Percentiles rank a stretch among this genome's conserved stretches.
These are phyloP conservation scores for Globisporangium alternatum DNA, from an alignment of 352 stramenopile species.

Conservation along the genomic window DNA sequence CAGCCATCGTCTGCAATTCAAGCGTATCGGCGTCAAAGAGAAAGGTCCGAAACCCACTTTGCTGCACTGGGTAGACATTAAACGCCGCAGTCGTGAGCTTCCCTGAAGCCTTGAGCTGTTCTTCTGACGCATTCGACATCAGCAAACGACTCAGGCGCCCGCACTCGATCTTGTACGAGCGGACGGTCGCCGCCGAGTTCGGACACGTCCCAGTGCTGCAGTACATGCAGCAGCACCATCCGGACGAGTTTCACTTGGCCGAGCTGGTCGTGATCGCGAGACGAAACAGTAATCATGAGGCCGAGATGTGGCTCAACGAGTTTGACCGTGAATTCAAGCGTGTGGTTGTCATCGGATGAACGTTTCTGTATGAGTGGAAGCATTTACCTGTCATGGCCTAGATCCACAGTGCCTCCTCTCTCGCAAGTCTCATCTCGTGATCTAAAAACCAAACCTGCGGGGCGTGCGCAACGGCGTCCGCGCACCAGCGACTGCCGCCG, in stretches of 20 bases:
- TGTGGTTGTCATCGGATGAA: not conserved
- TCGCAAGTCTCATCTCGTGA: not conserved
- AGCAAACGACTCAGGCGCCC: not conserved
- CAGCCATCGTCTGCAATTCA: not conserved
- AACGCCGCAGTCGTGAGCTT: not conserved
- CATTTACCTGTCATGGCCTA: no score
- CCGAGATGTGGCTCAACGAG: constrained; percentile 1
- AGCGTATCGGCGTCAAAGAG: not conserved
- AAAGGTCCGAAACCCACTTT: not conserved
- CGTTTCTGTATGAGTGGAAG: no score
- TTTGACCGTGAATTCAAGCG: not conserved
- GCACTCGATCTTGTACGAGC: not conserved
- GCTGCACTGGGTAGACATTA: not conserved
- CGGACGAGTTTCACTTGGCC: not conserved
- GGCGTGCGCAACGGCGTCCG: constrained; percentile 60
- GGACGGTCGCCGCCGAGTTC: constrained; percentile 5
- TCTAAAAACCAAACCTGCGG: constrained; percentile 51
- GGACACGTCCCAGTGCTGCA: constrained; percentile 4
- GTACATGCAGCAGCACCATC: constrained; percentile 8
- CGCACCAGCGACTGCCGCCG: constrained; percentile 20
- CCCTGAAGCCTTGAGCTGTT: not conserved
- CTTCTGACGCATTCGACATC: not conserved
- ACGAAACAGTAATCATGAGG: not conserved
- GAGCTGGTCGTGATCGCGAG: constrained; percentile 7
- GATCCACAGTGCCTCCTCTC: no score